Base-by-base conservation (phyloP, 2,329 filamentous ascomycete species). In the Cordyceps javanica region DNA sequence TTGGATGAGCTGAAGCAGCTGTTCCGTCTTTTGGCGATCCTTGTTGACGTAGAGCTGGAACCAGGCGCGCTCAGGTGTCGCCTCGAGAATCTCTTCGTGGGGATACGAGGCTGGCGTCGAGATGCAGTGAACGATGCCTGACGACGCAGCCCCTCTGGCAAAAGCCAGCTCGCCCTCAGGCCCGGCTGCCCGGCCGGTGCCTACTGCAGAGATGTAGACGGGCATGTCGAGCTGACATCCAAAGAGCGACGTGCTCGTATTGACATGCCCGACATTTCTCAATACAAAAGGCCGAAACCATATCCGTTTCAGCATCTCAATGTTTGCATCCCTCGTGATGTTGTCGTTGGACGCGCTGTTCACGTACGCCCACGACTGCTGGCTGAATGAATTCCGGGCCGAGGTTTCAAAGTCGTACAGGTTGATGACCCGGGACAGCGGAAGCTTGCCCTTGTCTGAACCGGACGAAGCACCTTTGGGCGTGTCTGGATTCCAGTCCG, bases 211-310 rank as follows among this genome's bases (percentile, higher is more conserved):
- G 14, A 66, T 61, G 30, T 63, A 67, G 0, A 68, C 42, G 0
- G 67, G 65, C 1, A 65, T 19, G 3, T 59, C 59, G 4, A 68
- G 56, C 0, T 52, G n/a, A 23, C 61, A 64, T 0, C 65, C 64
- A 14, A 68, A 62, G 0, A 68, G 42, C 0, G 21, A 46, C 1
- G 64, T 62, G 5, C 30, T 28, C 1, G 63, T 61, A 23, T 59
- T 52, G 2, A 68, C 61, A 4, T 16, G 28, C 6, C 8, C 16
- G 1, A 68, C 66, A 11, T 67, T 55, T 4, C 58, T 60, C 63
- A 68, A 62, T 2, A 69, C 59, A 1, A 56, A 38, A 3, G 67
- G 65, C 0, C 67, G 61, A 7, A 69, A 46, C 65, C 64, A 66
- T 19, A 69, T 62, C 1, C 54, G 39, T 16, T 58, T 54, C 5